phyloP scores from a whole-genome alignment of 2,329 filamentous ascomycete species.

The Sporothrix inflata region DNA sequence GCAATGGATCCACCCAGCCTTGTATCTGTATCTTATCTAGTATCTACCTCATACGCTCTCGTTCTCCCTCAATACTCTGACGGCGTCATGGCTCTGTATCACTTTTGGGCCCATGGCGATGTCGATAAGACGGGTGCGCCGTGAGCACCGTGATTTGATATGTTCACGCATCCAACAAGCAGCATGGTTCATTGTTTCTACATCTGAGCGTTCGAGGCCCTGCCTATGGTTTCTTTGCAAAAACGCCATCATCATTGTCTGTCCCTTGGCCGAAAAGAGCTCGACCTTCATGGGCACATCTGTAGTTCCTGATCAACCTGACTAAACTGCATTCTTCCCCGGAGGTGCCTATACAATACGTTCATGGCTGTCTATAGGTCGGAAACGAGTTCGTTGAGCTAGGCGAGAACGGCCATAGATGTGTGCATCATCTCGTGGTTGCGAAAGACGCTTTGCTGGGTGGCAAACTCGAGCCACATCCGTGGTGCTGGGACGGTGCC shows the following conservation, averaged over 20 bases:
- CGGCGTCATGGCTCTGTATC: neutral
- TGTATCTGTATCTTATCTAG: too few relatives aligned
- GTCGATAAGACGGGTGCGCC: neutral
- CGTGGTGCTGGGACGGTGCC: too few relatives aligned
- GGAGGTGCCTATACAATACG: too few relatives aligned
- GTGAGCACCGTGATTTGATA: too few relatives aligned
- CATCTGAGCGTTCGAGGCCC: too few relatives aligned
- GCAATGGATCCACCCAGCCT: neutral
- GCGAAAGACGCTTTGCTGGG: neutral
- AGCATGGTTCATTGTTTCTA: too few relatives aligned
- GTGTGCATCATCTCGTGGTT: conserved; percentile 1
- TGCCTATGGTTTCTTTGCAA: too few relatives aligned
- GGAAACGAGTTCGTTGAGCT: too few relatives aligned
- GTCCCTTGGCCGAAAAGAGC: neutral
- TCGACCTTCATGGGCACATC: neutral
- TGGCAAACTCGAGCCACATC: neutral
- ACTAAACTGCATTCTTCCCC: neutral
- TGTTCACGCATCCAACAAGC: too few relatives aligned
- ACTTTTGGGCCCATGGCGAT: neutral
- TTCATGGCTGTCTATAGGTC: too few relatives aligned
- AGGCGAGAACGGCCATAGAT: too few relatives aligned
- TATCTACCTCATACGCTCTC: neutral
- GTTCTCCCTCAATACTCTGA: neutral
- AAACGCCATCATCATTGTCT: too few relatives aligned
- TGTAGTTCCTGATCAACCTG: neutral